Percentiles rank a stretch among this genome's conserved stretches.
Evolutionary conservation across 2,329 filamentous ascomycete genomes (phyloP).

Genomic region (Microcera coccophila): DNA sequence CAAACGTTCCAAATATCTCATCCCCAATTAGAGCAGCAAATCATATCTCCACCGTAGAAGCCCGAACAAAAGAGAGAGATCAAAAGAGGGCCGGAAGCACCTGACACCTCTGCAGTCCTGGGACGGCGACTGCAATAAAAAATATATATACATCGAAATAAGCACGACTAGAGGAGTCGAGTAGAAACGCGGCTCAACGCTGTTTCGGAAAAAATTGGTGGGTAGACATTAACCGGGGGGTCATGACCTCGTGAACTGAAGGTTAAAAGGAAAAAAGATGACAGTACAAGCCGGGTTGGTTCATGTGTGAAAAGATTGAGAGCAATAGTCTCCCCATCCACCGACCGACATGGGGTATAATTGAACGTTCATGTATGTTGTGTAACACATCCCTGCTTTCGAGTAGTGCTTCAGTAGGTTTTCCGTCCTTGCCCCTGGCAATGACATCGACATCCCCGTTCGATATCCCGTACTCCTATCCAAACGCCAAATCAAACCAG

Average conservation of each 20-base stretch:
- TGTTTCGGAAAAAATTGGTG: constrained; percentile 24
- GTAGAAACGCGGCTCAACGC: constrained; percentile 15
- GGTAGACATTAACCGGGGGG: constrained; percentile 33
- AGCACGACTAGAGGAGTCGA: constrained; percentile 9
- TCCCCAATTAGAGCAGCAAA: background rate
- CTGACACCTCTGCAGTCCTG: constrained; percentile 19
- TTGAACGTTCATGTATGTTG: constrained; percentile 11
- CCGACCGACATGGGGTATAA: constrained; percentile 21
- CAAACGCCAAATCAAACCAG: constrained; percentile 35
- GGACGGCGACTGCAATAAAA: constrained; percentile 26
- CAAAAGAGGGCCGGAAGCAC: constrained; percentile 12
- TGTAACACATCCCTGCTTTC: constrained; percentile 5
- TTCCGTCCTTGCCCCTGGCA: constrained; percentile 13
- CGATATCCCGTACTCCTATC: constrained; percentile 29
- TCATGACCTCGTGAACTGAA: constrained; percentile 34
- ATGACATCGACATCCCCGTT: constrained; percentile 14
- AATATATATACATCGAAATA: constrained; percentile 30
- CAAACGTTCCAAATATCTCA: constrained; percentile 6
- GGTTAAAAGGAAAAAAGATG: constrained; percentile 14
- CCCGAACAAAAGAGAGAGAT: constrained; percentile 3
- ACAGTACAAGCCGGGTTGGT: constrained; percentile 7
- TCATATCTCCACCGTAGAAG: constrained; percentile 1
- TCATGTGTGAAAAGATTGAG: constrained; percentile 6
- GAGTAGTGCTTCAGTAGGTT: constrained; percentile 12
- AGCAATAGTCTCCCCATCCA: constrained; percentile 17